Evolutionary conservation across 1,284 basidiomycete genomes (phyloP), one percentile per base, ranked within the genome.

Genomic region (Naganishia sp.): DNA sequence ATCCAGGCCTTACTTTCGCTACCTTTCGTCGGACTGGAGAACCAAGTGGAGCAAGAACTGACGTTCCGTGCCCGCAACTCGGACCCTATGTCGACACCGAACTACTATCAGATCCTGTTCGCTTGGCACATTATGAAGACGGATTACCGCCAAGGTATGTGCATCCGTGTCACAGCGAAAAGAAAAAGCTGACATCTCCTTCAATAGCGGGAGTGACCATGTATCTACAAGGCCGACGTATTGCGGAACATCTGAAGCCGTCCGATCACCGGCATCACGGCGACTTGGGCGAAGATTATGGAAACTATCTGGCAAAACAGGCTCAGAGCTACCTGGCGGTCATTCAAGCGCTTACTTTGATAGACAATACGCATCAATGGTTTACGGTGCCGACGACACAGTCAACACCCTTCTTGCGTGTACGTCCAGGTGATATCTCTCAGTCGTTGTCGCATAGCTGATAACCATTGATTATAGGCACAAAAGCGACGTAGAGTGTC

Each of bases 1-100:
- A 86, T 94, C 25, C 87, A 89, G 64, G 84, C 84, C 65, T 83
- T 99, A 18, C 87, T 94, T 76, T 82, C 86, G 13, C 88, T 94
- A 75, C 92, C 90, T 72, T 98, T 98, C 76, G 84, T 89, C 25
- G 91, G 89, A 0, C 84, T 95, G 70, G 87, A 89, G 66, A 87
- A 88, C 65, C 91, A 96, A 75, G 90, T 99, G 31, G 94, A 97
- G 81, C 87, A 86, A 61, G 88, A 90, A 21, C 83, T 99, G 55
- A 86, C 89, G 48, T 98, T 96, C 84, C 96, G 97, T 79, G 92
- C 93, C 11, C 86, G 94, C 69, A 96, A 98, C 78, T 90, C 89
- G 23, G 91, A 98, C 80, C 93, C 95, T 53, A 85, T 91, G 60
- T 82, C 88, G 49, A 84, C 83, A 50, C 94, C 94, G 0, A 89